Conservation (phyloP, 2,329 filamentous ascomycete genomes). For the Taxawa tesnikishii region DNA sequence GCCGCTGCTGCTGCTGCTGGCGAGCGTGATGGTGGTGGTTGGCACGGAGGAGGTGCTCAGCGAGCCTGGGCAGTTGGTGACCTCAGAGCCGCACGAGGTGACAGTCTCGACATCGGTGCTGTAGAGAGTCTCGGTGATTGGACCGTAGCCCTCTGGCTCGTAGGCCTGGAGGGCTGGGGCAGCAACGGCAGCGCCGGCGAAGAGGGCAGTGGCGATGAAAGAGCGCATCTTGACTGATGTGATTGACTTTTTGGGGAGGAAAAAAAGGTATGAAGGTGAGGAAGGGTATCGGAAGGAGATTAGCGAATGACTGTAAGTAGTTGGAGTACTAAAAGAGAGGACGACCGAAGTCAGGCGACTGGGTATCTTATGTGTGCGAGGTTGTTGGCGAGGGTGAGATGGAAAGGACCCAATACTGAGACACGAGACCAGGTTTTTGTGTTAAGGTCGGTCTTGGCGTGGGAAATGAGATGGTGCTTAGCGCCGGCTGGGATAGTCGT, state of each 20-base stretch:
- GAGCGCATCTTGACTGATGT: constrained; percentile 17
- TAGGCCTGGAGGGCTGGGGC: constrained; percentile 1
- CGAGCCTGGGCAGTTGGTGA: constrained; percentile 11
- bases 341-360: constrained; percentile 20
- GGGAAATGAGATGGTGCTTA: background rate
- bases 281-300: constrained; percentile 10
- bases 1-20: too few species aligned
- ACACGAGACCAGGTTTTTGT: background rate
- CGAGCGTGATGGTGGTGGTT: constrained; percentile 1
- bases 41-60: background rate
- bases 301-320: constrained; percentile 14
- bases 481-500: background rate
- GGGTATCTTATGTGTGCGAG: background rate
- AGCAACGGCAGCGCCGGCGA: constrained; percentile 12
- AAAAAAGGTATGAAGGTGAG: constrained; percentile 8
- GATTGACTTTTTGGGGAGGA: constrained; percentile 8
- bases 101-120: constrained; percentile 10
- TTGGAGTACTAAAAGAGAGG: constrained; percentile 14
- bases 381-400: background rate
- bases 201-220: constrained; percentile 15
- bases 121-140: constrained; percentile 8
- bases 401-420: background rate
- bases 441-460: background rate
- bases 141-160: constrained; percentile 1
- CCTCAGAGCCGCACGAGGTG: constrained; percentile 9